Percentiles rank a stretch among this genome's conserved stretches.
Conservation (phyloP, 768 basidiomycete species). For the Agrocybe pediades region DNA sequence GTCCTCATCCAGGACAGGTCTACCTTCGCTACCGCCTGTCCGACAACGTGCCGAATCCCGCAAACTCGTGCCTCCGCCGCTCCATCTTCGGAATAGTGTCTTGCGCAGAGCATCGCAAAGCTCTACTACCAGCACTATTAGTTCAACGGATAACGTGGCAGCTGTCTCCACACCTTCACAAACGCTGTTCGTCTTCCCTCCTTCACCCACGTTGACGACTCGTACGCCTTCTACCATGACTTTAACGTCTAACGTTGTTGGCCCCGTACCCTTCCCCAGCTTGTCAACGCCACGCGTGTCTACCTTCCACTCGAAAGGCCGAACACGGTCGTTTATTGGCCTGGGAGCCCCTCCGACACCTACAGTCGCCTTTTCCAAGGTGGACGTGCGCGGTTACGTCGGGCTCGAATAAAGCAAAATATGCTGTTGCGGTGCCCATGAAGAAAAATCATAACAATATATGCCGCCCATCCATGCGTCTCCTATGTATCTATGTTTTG, state of each 20-base stretch:
- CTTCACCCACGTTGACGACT: conserved; percentile 59
- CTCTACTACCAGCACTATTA: conserved; percentile 10
- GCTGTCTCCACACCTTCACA: conserved; percentile 62
- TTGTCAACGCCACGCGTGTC: conserved; percentile 70
- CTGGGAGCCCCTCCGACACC: conserved; percentile 68
- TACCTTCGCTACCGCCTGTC: conserved; percentile 33
- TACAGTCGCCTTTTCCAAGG: conserved; percentile 80
- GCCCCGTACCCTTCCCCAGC: conserved; percentile 54
- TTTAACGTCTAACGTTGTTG: conserved; percentile 61
- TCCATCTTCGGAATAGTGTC: conserved; percentile 47
- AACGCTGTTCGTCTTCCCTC: conserved; percentile 86
- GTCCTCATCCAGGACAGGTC: conserved; percentile 16
- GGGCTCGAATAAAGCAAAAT: conserved; percentile 41
- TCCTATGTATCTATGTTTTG: conserved; percentile 9
- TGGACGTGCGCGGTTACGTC: conserved; percentile 83
- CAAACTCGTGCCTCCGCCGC: conserved; percentile 57
- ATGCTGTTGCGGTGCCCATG: conserved; percentile 1
- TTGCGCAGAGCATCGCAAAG: conserved; percentile 33
- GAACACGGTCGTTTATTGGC: conserved; percentile 75
- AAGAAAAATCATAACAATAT: conserved; percentile 4
- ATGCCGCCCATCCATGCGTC: conserved; percentile 11
- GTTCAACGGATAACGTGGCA: conserved; percentile 19
- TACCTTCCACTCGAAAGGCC: conserved; percentile 64
- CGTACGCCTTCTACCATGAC: conserved; percentile 84
- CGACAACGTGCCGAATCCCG: conserved; percentile 57